These are phyloP conservation scores for Wickerhamomyces xylosicus DNA, from an alignment of 805 yeast genomes.

Conservation along the genomic window DNA sequence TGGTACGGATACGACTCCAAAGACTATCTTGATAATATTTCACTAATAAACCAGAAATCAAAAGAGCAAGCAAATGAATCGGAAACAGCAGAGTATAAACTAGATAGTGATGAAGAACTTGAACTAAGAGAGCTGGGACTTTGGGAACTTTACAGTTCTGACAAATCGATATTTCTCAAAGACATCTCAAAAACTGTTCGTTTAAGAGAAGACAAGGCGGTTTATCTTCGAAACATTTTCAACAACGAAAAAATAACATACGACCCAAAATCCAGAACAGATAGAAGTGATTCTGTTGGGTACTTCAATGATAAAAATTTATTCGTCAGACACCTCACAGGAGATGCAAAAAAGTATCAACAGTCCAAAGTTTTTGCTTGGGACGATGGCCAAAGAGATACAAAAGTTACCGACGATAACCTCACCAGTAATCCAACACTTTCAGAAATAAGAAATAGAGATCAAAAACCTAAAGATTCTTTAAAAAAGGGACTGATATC, in stretches of 20 bases:
- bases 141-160: constrained; percentile 11
- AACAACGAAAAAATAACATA: constrained; percentile 32
- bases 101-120: constrained; percentile 26
- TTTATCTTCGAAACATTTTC: constrained; percentile 41
- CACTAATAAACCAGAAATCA: constrained; percentile 27
- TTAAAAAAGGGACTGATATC: constrained; percentile 23
- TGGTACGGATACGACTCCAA: constrained; percentile 61
- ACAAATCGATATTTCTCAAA: constrained; percentile 8
- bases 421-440: constrained; percentile 38
- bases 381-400: constrained; percentile 25
- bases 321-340: constrained; percentile 44
- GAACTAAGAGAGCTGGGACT: constrained; percentile 31
- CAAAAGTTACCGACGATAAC: constrained; percentile 17
- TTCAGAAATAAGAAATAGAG: constrained; percentile 23
- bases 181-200: constrained; percentile 39
- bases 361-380: constrained; percentile 40
- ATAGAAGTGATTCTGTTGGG: constrained; percentile 23
- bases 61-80: constrained; percentile 32
- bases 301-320: constrained; percentile 27
- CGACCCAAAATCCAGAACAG: constrained; percentile 42
- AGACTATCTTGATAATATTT: too few species aligned
- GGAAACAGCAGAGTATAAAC: constrained; percentile 7
- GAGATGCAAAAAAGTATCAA: constrained; percentile 47
- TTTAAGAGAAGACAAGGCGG: constrained; percentile 69
- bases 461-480: constrained; percentile 16